Conservation (phyloP, 2,329 filamentous ascomycete species). For the Calonectria leucothoes region DNA sequence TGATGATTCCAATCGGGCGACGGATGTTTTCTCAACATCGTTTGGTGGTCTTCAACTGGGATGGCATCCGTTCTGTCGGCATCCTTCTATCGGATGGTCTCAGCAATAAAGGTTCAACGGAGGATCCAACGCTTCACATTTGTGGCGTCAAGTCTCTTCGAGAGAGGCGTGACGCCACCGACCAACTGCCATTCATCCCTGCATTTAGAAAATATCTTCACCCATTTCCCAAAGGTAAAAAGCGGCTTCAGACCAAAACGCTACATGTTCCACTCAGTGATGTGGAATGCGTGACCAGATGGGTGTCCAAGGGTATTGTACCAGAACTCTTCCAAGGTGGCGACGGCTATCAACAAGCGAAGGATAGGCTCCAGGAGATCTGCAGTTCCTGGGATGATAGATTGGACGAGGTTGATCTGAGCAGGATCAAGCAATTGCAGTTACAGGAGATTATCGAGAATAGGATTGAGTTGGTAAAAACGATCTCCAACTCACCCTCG, state of each 20-base stretch:
- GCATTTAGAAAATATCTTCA: conserved; percentile 76
- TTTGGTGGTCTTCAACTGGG: conserved; percentile 85
- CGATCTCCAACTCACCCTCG: conserved; percentile 74
- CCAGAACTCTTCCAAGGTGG: conserved; percentile 69
- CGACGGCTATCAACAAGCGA: conserved; percentile 64
- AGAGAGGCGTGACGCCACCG: conserved; percentile 80
- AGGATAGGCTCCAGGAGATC: conserved; percentile 75
- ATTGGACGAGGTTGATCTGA: conserved; percentile 89
- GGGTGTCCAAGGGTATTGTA: conserved; percentile 67
- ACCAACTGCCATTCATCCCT: conserved; percentile 86
- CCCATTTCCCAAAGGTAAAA: conserved; percentile 72
- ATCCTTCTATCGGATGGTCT: conserved; percentile 83
- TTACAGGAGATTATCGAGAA: conserved; percentile 84
- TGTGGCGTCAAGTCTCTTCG: conserved; percentile 80
- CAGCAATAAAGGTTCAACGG: conserved; percentile 66
- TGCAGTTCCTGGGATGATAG: conserved; percentile 80
- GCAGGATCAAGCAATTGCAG: conserved; percentile 83
- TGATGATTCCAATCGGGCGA: conserved; percentile 85
- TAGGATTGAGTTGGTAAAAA: conserved; percentile 71
- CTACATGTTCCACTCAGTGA: conserved; percentile 79
- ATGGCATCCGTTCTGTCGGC: conserved; percentile 85
- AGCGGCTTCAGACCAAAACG: conserved; percentile 75
- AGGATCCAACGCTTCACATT: conserved; percentile 78
- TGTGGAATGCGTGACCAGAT: conserved; percentile 86
- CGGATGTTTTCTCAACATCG: conserved; percentile 82